These are phyloP conservation scores for Strigomonas culicis DNA, from an alignment of 208 protist species.

Conservation along the genomic window DNA sequence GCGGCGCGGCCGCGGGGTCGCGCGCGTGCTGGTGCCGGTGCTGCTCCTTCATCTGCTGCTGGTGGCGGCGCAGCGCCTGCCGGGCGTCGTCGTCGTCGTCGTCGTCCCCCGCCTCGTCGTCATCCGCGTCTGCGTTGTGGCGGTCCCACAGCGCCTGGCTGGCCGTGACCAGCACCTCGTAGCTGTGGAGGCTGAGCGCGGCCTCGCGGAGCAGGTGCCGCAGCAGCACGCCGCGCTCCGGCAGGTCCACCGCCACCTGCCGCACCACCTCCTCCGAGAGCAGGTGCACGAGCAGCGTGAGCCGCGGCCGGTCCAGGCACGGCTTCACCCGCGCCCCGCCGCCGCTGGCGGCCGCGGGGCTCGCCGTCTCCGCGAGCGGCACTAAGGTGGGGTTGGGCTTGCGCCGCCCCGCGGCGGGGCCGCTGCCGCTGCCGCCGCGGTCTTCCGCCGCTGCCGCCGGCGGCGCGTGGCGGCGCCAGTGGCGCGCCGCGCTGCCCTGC, in stretches of 20 bases:
- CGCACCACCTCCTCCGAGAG: constrained; percentile 48
- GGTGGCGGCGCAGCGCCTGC: too few species aligned
- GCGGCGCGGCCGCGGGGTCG: constrained; percentile 14
- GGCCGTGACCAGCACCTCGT: constrained; percentile 28
- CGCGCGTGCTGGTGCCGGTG: background rate
- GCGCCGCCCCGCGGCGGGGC: background rate
- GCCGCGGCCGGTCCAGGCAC: constrained; percentile 44
- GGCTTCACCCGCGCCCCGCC: background rate
- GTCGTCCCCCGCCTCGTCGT: constrained; percentile 17
- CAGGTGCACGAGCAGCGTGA: constrained; percentile 33
- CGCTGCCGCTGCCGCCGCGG: background rate
- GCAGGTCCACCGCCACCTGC: constrained; percentile 54
- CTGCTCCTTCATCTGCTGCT: constrained; percentile 4
- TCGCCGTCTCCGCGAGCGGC: background rate
- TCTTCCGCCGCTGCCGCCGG: background rate
- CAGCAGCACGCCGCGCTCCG: constrained; percentile 62
- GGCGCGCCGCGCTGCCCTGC: constrained; percentile 12
- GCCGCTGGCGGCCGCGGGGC: background rate
- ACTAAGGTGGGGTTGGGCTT: background rate
- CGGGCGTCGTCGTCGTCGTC: constrained; percentile 27
- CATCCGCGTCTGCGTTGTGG: too few species aligned
- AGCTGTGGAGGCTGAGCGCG: constrained; percentile 28
- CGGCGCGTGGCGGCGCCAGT: background rate
- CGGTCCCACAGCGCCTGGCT: background rate
- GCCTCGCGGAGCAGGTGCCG: constrained; percentile 49